Evolutionary conservation across 495 filamentous ascomycete genomes (phyloP).

Genomic region (Copromyces sp.): DNA sequence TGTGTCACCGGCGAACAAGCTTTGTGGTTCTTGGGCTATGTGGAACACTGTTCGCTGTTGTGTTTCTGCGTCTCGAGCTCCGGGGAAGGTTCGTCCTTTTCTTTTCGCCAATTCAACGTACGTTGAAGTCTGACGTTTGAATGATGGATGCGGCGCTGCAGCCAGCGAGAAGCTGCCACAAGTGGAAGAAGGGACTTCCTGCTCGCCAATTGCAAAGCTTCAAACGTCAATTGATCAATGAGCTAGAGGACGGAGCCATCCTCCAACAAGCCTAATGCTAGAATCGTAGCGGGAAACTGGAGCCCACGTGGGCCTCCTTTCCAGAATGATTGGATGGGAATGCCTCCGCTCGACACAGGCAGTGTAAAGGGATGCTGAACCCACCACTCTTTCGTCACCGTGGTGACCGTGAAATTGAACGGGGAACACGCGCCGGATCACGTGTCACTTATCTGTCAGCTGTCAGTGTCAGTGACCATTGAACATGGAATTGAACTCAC

Average conservation of each 20-base stretch:
- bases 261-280: background rate
- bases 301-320: background rate
- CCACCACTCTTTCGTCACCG: background rate
- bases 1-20: background rate
- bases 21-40: background rate
- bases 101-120: background rate
- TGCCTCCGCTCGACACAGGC: background rate
- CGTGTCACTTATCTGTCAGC: background rate
- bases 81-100: background rate
- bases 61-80: background rate
- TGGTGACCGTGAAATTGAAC: background rate
- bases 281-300: background rate
- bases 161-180: slow-evolving; percentile 8
- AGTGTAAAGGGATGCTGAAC: background rate
- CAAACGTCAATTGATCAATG: slow-evolving; percentile 24
- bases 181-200: background rate
- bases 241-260: slow-evolving; percentile 1
- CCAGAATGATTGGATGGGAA: background rate
- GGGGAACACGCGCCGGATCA: background rate
- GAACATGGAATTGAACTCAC: background rate
- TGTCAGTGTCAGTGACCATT: background rate
- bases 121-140: background rate
- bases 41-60: background rate
- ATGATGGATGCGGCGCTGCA: slow-evolving; percentile 3
- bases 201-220: slow-evolving; percentile 1